phyloP scores from a whole-genome alignment of 2,329 filamentous ascomycete species.

The Acrodontium crateriforme region DNA sequence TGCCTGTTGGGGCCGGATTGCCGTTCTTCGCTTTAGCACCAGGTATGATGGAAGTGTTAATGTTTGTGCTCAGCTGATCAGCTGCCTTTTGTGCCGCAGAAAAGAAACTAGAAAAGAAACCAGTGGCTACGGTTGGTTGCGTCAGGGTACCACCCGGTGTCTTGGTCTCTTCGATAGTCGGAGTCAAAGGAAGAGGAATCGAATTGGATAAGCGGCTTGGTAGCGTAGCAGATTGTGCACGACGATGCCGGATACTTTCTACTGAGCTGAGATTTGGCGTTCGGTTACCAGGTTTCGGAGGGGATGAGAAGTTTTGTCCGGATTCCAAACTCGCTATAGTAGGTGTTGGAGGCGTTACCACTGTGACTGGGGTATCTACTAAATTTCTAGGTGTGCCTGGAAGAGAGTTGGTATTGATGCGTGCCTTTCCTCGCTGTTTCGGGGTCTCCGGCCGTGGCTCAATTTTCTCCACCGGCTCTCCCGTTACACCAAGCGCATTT shows the following conservation, averaged over 20 bases:
- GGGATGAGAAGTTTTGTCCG: slow-evolving; percentile 5
- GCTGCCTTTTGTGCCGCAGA: slow-evolving; percentile 89
- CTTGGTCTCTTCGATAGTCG: slow-evolving; percentile 58
- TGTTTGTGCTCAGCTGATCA: slow-evolving; percentile 56
- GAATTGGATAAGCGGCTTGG: slow-evolving; percentile 82
- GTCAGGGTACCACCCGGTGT: slow-evolving; percentile 41
- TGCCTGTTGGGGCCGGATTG: slow-evolving; percentile 10
- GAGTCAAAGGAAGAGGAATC: slow-evolving; percentile 58
- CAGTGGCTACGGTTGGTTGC: slow-evolving; percentile 32
- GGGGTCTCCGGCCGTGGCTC: slow-evolving; percentile 12
- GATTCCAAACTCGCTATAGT: slow-evolving; percentile 26
- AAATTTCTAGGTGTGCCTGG: slow-evolving; percentile 31
- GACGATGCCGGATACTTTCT: slow-evolving; percentile 20
- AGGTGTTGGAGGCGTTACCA: slow-evolving; percentile 51
- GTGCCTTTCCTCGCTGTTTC: slow-evolving; percentile 7
- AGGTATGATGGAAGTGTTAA: slow-evolving; percentile 48
- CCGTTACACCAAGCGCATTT: not conserved
- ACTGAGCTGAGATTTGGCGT: slow-evolving; percentile 12
- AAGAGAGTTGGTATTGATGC: slow-evolving; percentile 23
- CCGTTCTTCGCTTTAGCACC: slow-evolving; percentile 31
- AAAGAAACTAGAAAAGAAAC: slow-evolving; percentile 90
- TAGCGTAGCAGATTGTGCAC: slow-evolving; percentile 18
- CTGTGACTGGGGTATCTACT: slow-evolving; percentile 37
- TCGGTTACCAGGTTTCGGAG: slow-evolving; percentile 32
- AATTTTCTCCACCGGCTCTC: slow-evolving; percentile 2